Conservation (phyloP, 805 yeast species). For the Wickerhamomyces silvicola region DNA sequence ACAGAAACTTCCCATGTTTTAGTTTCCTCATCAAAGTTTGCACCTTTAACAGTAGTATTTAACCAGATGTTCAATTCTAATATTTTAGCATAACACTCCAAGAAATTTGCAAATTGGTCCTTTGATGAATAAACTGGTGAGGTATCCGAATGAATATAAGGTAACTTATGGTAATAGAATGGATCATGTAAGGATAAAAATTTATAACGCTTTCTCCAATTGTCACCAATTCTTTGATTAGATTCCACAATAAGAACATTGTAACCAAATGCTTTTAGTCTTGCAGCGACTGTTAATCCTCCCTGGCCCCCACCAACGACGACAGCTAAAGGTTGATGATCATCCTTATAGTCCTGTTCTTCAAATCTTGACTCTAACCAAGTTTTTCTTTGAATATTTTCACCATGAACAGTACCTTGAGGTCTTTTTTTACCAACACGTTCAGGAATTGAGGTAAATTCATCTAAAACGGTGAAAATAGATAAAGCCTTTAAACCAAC, state of each 20-base stretch:
- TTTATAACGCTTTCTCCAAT: conserved; percentile 40
- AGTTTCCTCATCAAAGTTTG: conserved; percentile 24
- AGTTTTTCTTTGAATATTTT: conserved; percentile 29
- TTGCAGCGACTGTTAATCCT: conserved; percentile 37
- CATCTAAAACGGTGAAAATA: conserved; percentile 30
- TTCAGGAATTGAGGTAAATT: conserved; percentile 28
- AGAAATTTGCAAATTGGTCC: conserved; percentile 38
- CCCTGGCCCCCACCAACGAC: conserved; percentile 44
- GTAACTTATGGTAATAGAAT: conserved; percentile 35
- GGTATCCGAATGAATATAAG: conserved; percentile 34
- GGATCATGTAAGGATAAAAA: conserved; percentile 42
- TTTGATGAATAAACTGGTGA: conserved; percentile 37
- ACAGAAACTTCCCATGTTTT: conserved; percentile 30
- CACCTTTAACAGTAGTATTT: conserved; percentile 25
- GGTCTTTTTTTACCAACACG: conserved; percentile 27
- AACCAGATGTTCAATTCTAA: conserved; percentile 36
- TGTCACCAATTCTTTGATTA: conserved; percentile 35
- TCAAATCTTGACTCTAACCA: conserved; percentile 31
- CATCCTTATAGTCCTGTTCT: conserved; percentile 25
- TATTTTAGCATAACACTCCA: conserved; percentile 34
- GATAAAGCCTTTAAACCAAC: conserved; percentile 27
- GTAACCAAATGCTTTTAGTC: conserved; percentile 35
- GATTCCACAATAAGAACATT: conserved; percentile 33
- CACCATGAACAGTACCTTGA: conserved; percentile 33
- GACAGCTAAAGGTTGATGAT: conserved; percentile 35